Base-by-base conservation (phyloP, 352 stramenopile species). In the Phytopythium montanum region DNA sequence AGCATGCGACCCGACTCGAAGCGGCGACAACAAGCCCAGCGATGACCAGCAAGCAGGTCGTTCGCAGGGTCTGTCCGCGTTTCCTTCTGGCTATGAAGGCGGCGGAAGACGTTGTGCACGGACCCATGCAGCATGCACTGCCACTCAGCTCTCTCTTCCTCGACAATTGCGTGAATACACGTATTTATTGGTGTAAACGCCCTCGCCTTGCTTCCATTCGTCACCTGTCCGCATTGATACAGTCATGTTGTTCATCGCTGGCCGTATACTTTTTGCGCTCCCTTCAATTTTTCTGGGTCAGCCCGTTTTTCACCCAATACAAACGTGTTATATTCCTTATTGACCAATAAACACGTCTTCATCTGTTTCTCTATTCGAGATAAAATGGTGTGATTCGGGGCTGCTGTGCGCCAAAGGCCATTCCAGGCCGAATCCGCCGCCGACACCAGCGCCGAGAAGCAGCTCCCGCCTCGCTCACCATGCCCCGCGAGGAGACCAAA, bases 401-500 rank as follows among this genome's bases (percentile, higher is more conserved):
- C 18, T 14, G 19, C 39, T 46, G 16, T 14, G 39, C 39, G 3
- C 39, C 42, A 49, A 49, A 49, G 42, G 42, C 42, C 21, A 49
- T 49, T 49, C 21, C 2, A 23, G 42, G 42, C 38, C 38, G 31
- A 48, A 48, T 28, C 41, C 41, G 44, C 21, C 44, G 44, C 29
- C 21, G 10, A 9, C 2, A 19, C 25, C 21, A 46, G n/a, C 41
- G 41, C 41, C 41, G 6, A 28, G 21, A 26, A 48, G 41, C 41
- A 28, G n/a, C 41, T 21, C 41, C 41, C n/a, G 19, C 23, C 21
- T 12, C n/a, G 13, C 57, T n/a, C 3, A n/a, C 18, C 21, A 64
- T 64, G 59, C n/a, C 21, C 1, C 59, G 59, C 29, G 59, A 64
- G 34, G 59, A 64, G 38, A 54, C 29, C 51, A 59, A 64, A 42